These are phyloP conservation scores for Diddensiella caesifluorescens DNA, from an alignment of 805 yeast genomes.

Conservation along the genomic window DNA sequence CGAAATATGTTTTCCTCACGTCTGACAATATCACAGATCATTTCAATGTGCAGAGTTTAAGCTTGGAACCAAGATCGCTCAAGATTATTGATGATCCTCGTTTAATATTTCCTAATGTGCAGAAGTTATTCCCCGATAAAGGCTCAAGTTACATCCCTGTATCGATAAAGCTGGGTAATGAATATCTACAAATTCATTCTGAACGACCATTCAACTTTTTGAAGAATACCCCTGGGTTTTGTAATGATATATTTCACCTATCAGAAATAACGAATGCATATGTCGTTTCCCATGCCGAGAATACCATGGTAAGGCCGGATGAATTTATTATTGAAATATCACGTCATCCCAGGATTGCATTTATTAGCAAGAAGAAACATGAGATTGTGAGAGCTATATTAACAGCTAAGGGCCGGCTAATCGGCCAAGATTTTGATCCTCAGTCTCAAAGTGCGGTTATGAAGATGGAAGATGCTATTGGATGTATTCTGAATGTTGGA, in stretches of 20 bases:
- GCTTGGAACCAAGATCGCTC: slow-evolving; percentile 40
- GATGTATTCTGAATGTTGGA: slow-evolving; percentile 57
- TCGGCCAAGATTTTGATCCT: slow-evolving; percentile 1
- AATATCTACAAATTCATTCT: slow-evolving; percentile 49
- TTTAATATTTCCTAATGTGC: slow-evolving; percentile 13
- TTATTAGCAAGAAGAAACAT: slow-evolving; percentile 11
- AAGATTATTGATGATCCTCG: slow-evolving; percentile 31
- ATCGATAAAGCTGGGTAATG: slow-evolving; percentile 62
- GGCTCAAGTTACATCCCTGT: slow-evolving; percentile 49
- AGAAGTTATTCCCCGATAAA: not conserved
- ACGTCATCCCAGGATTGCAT: slow-evolving; percentile 7
- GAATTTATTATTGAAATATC: slow-evolving; percentile 43
- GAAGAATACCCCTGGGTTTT: slow-evolving; percentile 16
- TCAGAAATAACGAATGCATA: slow-evolving; percentile 38
- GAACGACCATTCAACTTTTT: slow-evolving; percentile 18
- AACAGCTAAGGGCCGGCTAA: slow-evolving; percentile 15
- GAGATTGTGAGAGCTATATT: slow-evolving; percentile 24
- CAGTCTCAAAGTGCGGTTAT: slow-evolving; percentile 6
- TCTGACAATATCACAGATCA: slow-evolving; percentile 42
- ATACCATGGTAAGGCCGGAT: slow-evolving; percentile 27
- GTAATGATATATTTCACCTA: slow-evolving; percentile 38
- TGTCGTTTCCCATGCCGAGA: slow-evolving; percentile 30
- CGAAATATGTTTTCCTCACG: slow-evolving; percentile 40
- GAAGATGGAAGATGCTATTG: slow-evolving; percentile 40
- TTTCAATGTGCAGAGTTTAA: slow-evolving; percentile 36